Base-by-base conservation (phyloP, 208 protist species). In the Angomonas desouzai region DNA sequence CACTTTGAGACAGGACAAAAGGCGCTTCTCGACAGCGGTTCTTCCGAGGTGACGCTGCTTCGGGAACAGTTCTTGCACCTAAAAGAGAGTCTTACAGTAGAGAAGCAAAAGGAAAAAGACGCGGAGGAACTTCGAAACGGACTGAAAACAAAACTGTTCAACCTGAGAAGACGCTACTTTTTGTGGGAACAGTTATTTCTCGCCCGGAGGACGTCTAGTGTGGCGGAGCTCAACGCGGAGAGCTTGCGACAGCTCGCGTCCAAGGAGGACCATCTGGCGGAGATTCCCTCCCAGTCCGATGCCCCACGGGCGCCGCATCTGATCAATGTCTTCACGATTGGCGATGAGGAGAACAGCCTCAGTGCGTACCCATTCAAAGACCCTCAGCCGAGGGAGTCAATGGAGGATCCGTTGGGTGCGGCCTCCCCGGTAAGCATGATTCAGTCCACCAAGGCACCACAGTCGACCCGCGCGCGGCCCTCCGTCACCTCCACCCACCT, bases 1-100 rank as follows among this genome's bases (percentile, higher is more conserved):
- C 88, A 90, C 72, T 87, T 90, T 62, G 74, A 88, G 62, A 29
- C 69, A 6, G 86, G 85, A 48, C 76, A 91, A 63, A 70, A 69
- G 43, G 81, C 85, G 9, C 48, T 91, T 48, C 22, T 85, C 53
- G 76, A 94, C 3, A 76, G 72, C 38, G 82, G 78, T 22, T 43
- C 59, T 20, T 70, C 68, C 20, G 88, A 94, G 64, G 58, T 94
- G 22, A 89, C 84, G 69, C 75, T 66, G 60, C 66, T 85, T 55
- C 81, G 81, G 22, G 85, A 94, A 62, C 73, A 87, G 62, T 85
- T 86, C 28, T 71, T 94, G 18, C 43, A 83, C 22, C 70, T 70
- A 13, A 94, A 90, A 62, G 84, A 91, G 55, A 64, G 71, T 23
- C 75, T 90, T 18, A 91, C 84, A 9, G 70, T 77, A 23, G 75